Conservation (phyloP, 306 rosid species). For the Coriaria nepalensis region DNA sequence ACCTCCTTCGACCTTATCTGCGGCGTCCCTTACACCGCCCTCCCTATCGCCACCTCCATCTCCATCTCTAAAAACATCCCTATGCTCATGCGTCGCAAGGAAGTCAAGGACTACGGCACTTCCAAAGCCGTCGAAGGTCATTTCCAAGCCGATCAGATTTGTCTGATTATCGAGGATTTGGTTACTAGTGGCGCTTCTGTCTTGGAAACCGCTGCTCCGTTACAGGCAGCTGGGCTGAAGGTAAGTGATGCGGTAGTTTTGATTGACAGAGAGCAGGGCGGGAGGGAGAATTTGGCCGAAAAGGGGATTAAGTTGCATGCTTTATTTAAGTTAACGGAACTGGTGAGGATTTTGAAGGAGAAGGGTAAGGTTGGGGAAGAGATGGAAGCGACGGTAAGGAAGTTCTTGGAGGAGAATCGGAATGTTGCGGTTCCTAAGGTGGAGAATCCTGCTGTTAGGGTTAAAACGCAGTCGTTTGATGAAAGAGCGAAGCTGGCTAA, state of each 20-base stretch:
- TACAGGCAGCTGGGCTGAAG: conserved; percentile 58
- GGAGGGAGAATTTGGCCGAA: conserved; percentile 68
- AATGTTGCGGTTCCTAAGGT: conserved; percentile 42
- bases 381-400: conserved; percentile 36
- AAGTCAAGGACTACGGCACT: conserved; percentile 82
- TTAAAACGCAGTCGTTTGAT: conserved; percentile 33
- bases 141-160: conserved; percentile 36
- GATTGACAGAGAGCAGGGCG: conserved; percentile 87
- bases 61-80: conserved; percentile 39
- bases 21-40: conserved; percentile 87
- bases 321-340: conserved; percentile 46
- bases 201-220: conserved; percentile 63
- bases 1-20: conserved; percentile 53
- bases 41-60: conserved; percentile 80
- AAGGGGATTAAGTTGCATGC: conserved; percentile 60
- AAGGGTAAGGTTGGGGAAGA: conserved; percentile 65
- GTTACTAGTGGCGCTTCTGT: conserved; percentile 82
- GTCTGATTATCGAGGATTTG: conserved; percentile 73
- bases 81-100: conserved; percentile 94
- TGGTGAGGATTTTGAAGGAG: conserved; percentile 66
- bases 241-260: conserved; percentile 69
- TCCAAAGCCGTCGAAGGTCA: conserved; percentile 72
- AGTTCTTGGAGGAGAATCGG: conserved; percentile 64
- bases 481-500: conserved; percentile 63
- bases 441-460: conserved; percentile 28